Percentiles rank a stretch among this genome's conserved stretches.
phyloP scores from a whole-genome alignment of 129 eudicot genomes.

The Tanacetum coccineum region DNA sequence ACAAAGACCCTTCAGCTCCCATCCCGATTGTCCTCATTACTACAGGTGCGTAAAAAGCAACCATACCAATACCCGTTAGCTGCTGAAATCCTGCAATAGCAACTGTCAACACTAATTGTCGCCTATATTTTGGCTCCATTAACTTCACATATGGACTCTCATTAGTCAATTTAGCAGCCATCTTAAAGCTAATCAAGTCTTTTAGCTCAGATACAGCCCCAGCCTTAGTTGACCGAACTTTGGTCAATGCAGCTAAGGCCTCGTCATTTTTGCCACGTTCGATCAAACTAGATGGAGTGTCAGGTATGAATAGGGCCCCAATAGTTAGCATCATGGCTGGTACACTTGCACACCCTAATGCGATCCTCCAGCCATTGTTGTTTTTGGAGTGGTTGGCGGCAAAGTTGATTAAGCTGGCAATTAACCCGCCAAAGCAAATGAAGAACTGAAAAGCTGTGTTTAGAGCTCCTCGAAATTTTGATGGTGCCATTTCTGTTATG shows the following conservation, averaged over 20 bases:
- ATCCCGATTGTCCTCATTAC: conserved; percentile 35
- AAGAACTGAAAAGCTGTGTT: conserved; percentile 43
- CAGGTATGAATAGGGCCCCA: conserved; percentile 40
- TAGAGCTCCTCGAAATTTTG: conserved; percentile 49
- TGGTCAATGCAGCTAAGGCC: conserved; percentile 30
- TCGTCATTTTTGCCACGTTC: conserved; percentile 37
- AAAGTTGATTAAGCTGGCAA: conserved; percentile 33
- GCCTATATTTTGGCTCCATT: conserved; percentile 25
- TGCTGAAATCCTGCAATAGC: conserved; percentile 44
- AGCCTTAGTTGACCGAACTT: conserved; percentile 29
- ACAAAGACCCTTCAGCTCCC: conserved; percentile 25
- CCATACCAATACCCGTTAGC: conserved; percentile 41
- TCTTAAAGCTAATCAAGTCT: conserved; percentile 25
- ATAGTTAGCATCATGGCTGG: conserved; percentile 36
- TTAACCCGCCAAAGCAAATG: conserved; percentile 27
- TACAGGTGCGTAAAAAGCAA: conserved; percentile 49
- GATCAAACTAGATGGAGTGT: conserved; percentile 47
- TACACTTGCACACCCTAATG: conserved; percentile 33
- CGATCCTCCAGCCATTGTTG: conserved; percentile 36
- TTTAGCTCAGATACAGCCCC: conserved; percentile 39
- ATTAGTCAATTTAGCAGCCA: conserved; percentile 11
- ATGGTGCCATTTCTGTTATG: conserved; percentile 53
- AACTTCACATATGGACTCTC: conserved; percentile 25
- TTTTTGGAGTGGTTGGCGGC: conserved; percentile 15
- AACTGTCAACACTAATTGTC: conserved; percentile 35